These are phyloP conservation scores for Scutellaria barbata DNA, from an alignment of 257 asterid species.

Conservation along the genomic window DNA sequence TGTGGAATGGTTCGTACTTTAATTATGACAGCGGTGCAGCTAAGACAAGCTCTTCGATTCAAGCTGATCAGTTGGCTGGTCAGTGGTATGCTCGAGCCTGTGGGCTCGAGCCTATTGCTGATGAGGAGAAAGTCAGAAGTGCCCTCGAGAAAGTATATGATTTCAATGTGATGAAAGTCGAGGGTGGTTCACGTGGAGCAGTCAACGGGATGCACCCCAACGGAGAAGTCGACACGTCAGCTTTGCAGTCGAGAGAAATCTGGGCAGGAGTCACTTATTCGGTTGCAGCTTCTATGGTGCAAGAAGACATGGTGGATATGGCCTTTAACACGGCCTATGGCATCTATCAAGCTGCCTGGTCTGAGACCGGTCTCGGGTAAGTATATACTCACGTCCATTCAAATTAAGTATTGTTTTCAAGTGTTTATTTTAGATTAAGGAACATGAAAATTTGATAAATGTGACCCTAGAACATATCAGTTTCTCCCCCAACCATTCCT, in stretches of 20 bases:
- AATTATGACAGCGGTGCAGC: conserved; percentile 60
- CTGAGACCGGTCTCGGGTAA: conserved; percentile 46
- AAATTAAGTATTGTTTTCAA: too few species aligned
- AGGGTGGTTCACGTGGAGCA: conserved; percentile 71
- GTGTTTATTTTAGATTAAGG: too few species aligned
- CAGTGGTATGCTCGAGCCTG: conserved; percentile 86
- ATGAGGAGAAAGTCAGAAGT: conserved; percentile 56
- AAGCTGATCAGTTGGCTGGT: conserved; percentile 89
- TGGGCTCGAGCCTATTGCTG: conserved; percentile 69
- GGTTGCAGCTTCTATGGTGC: conserved; percentile 79
- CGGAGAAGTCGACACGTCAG: conserved; percentile 65
- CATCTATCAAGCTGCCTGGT: conserved; percentile 56
- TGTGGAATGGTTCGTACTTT: conserved; percentile 85
- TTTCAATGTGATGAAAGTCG: conserved; percentile 65
- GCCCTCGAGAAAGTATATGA: conserved; percentile 57
- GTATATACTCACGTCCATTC: background rate
- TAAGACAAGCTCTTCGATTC: conserved; percentile 62
- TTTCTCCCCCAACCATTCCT: too few species aligned
- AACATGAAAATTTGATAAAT: too few species aligned
- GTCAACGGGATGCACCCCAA: conserved; percentile 73
- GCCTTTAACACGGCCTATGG: conserved; percentile 74
- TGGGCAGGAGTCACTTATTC: conserved; percentile 84
- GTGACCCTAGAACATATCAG: too few species aligned
- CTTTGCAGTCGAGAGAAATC: conserved; percentile 74
- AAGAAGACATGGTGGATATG: conserved; percentile 58